These are phyloP conservation scores for Atkinsonella texensis DNA, from an alignment of 2,329 filamentous ascomycete species.

Conservation along the genomic window DNA sequence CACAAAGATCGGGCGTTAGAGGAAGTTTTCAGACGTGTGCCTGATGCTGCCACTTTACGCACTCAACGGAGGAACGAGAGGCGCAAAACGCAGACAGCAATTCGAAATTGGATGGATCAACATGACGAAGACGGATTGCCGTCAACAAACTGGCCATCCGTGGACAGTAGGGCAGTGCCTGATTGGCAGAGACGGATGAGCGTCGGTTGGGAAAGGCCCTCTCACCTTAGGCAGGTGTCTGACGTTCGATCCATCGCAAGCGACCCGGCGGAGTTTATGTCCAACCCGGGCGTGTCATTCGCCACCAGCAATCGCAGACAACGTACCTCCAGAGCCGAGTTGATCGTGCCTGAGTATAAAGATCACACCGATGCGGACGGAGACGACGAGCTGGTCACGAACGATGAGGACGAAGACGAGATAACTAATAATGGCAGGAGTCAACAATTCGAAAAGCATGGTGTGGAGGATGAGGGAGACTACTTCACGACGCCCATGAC, in stretches of 20 bases:
- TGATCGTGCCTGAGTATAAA: conserved; percentile 28
- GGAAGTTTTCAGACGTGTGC: conserved; percentile 73
- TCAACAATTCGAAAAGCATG: conserved; percentile 14
- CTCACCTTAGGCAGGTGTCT: conserved; percentile 37
- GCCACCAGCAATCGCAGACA: conserved; percentile 12
- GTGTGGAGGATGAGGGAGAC: conserved; percentile 27
- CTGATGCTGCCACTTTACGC: conserved; percentile 49
- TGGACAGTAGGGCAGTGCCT: conserved; percentile 31
- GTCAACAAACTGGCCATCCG: conserved; percentile 36
- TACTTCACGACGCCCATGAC: conserved; percentile 44
- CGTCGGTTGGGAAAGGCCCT: conserved; percentile 35
- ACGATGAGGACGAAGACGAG: conserved; percentile 57
- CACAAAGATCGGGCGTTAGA: conserved; percentile 85
- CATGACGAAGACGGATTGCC: conserved; percentile 40
- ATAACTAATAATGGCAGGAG: conserved; percentile 29
- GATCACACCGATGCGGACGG: conserved; percentile 73
- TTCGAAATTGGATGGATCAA: conserved; percentile 83
- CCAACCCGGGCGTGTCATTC: conserved; percentile 31
- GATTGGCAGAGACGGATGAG: conserved; percentile 43
- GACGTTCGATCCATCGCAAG: conserved; percentile 49
- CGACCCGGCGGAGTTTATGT: conserved; percentile 51
- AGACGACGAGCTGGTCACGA: conserved; percentile 79
- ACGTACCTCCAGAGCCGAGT: conserved; percentile 27
- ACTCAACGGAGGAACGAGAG: conserved; percentile 51
- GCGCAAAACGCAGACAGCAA: conserved; percentile 66